Conservation (phyloP, 2,329 filamentous ascomycete genomes). For the Allantophomopsis cytisporea region DNA sequence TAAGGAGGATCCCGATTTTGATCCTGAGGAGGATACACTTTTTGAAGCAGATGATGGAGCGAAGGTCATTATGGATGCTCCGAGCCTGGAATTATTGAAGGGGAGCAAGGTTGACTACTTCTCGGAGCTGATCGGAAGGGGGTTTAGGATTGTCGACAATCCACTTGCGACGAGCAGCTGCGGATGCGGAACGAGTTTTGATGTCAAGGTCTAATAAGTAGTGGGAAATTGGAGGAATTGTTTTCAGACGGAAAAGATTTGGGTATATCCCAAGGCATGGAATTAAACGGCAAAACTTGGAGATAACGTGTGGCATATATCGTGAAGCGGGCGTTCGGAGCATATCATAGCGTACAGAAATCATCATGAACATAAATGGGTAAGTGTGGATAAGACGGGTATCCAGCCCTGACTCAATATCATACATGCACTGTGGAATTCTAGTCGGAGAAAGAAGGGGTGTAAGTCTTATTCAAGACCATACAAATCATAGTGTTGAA, state of each 20-base stretch:
- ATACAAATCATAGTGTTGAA: too few relatives aligned
- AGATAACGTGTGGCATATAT: too few relatives aligned
- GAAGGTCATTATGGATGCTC: constrained; percentile 81
- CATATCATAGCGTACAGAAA: too few relatives aligned
- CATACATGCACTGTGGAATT: too few relatives aligned
- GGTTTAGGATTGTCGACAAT: constrained; percentile 96
- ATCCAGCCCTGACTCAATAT: too few relatives aligned
- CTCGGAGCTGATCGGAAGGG: constrained; percentile 84
- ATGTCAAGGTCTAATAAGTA: constrained; percentile 57
- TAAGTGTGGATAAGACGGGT: too few relatives aligned
- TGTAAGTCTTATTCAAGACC: too few relatives aligned
- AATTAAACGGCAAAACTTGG: too few relatives aligned
- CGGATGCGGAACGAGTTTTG: constrained; percentile 95
- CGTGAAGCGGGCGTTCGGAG: too few relatives aligned
- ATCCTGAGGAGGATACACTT: constrained; percentile 76
- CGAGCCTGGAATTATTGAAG: constrained; percentile 76
- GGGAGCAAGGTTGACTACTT: constrained; percentile 96
- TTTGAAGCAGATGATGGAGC: constrained; percentile 60
- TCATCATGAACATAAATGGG: too few relatives aligned
- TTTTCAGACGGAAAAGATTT: neutral
- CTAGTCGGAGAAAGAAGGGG: too few relatives aligned
- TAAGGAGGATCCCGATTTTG: constrained; percentile 27
- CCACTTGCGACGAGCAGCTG: constrained; percentile 86
- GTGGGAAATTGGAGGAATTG: neutral
- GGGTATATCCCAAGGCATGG: neutral